These are phyloP conservation scores for Diphasiastrum complanatum DNA, from an alignment of 83 land plant species.

Conservation along the genomic window DNA sequence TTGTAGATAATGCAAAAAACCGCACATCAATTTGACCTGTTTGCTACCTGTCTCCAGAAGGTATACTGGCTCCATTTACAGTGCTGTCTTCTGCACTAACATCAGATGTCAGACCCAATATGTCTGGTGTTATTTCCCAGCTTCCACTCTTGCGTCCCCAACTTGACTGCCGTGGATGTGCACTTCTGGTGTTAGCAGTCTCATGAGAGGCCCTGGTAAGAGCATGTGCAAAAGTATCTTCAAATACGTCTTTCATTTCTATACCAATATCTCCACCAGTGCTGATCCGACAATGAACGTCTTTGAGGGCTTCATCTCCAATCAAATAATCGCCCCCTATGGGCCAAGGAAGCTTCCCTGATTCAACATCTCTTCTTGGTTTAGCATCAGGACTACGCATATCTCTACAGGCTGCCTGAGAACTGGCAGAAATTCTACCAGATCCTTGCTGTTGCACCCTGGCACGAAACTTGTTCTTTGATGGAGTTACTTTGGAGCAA, in stretches of 20 bases:
- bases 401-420: slow-evolving; percentile 1
- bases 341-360: slow-evolving; percentile 39
- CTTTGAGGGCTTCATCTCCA: slow-evolving; percentile 32
- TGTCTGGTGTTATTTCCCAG: slow-evolving; percentile 52
- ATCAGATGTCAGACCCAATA: slow-evolving; percentile 25
- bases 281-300: slow-evolving; percentile 34
- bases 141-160: slow-evolving; percentile 55
- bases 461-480: slow-evolving; percentile 66
- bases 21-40: too few species aligned
- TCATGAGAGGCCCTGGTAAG: slow-evolving; percentile 17
- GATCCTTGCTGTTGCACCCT: slow-evolving; percentile 40
- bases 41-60: slow-evolving; percentile 15
- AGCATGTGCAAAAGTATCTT: slow-evolving; percentile 28
- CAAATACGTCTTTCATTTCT: slow-evolving; percentile 25
- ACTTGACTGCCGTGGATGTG: slow-evolving; percentile 31
- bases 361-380: slow-evolving; percentile 43
- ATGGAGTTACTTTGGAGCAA: slow-evolving; percentile 48
- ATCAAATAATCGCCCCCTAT: slow-evolving; percentile 29
- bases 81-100: slow-evolving; percentile 15
- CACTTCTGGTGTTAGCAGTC: slow-evolving; percentile 3
- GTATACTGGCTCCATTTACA: slow-evolving; percentile 19
- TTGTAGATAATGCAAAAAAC: too few species aligned
- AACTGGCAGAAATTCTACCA: slow-evolving; percentile 19
- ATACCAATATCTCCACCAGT: slow-evolving; percentile 33
- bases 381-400: slow-evolving; percentile 7